A percentile compares a stretch with the other conserved stretches of the same genome.
Evolutionary conservation across 2,329 filamentous ascomycete genomes (phyloP).

Genomic region (Colletotrichum gigasporum): DNA sequence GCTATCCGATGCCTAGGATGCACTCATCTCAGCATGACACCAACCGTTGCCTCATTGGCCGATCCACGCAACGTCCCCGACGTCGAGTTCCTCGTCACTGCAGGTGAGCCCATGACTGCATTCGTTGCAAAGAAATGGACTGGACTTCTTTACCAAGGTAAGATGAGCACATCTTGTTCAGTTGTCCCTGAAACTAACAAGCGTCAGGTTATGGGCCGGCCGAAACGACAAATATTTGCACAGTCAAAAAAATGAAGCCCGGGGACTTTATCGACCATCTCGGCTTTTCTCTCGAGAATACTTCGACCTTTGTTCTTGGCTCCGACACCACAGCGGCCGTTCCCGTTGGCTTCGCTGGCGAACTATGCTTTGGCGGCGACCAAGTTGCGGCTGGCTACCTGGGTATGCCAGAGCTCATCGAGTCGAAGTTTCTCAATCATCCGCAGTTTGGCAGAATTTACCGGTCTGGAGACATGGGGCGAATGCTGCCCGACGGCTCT

Average conservation of each 20-base stretch:
- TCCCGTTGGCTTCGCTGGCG: conserved; percentile 78
- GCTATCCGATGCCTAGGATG: conserved; percentile 70
- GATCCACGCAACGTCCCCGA: conserved; percentile 72
- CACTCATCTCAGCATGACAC: conserved; percentile 87
- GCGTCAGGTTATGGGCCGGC: conserved; percentile 76
- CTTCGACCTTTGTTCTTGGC: conserved; percentile 73
- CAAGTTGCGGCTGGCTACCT: conserved; percentile 84
- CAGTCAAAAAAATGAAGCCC: conserved; percentile 69
- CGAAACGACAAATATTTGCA: conserved; percentile 90
- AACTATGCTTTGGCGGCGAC: conserved; percentile 87
- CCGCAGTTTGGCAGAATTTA: conserved; percentile 78
- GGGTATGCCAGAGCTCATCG: conserved; percentile 69
- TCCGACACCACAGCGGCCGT: conserved; percentile 59
- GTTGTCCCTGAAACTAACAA: not conserved
- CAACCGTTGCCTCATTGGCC: conserved; percentile 83
- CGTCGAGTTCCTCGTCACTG: conserved; percentile 81
- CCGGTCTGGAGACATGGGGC: conserved; percentile 82
- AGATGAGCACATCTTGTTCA: not conserved
- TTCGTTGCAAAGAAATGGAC: conserved; percentile 77
- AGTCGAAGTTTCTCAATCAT: conserved; percentile 75
- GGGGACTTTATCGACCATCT: conserved; percentile 76
- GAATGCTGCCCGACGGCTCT: conserved; percentile 80
- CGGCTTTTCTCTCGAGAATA: conserved; percentile 79
- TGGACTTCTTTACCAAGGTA: conserved; percentile 75
- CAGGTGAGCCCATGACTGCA: conserved; percentile 81